These are phyloP conservation scores for Trichoderma asperellum DNA, from an alignment of 2,329 filamentous ascomycete genomes.

Conservation along the genomic window DNA sequence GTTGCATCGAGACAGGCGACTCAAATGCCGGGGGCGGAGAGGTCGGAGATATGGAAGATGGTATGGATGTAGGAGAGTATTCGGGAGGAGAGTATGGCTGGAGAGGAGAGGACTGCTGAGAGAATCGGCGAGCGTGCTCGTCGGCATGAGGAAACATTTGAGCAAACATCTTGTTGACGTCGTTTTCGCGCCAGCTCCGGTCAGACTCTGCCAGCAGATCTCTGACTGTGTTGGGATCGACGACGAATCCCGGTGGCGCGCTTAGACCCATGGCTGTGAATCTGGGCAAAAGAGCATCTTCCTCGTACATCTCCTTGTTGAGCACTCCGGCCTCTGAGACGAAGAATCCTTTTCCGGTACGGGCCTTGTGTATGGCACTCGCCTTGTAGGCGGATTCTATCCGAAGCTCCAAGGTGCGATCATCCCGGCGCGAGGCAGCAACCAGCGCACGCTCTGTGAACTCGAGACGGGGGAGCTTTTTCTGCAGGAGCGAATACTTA, in stretches of 20 bases:
- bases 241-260: conserved; percentile 63
- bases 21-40: not conserved
- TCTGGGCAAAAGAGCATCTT: conserved; percentile 79
- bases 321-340: conserved; percentile 85
- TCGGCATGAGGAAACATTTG: not conserved
- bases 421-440: conserved; percentile 83
- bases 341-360: conserved; percentile 79
- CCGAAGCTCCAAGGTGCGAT: conserved; percentile 84
- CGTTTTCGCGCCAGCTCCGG: not conserved
- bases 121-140: not conserved
- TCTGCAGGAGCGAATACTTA: not conserved
- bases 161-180: not conserved
- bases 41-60: not conserved
- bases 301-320: conserved; percentile 95
- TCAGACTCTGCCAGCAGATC: not conserved
- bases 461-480: not conserved
- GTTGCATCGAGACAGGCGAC: not conserved
- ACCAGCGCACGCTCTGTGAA: conserved; percentile 84
- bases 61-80: not conserved
- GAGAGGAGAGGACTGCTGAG: conserved; percentile 10
- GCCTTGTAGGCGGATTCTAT: conserved; percentile 85
- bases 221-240: conserved; percentile 47
- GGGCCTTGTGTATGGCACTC: conserved; percentile 87
- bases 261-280: conserved; percentile 34
- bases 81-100: not conserved